Conservation (phyloP, 768 basidiomycete genomes). For the Lentinula aciculospora region DNA sequence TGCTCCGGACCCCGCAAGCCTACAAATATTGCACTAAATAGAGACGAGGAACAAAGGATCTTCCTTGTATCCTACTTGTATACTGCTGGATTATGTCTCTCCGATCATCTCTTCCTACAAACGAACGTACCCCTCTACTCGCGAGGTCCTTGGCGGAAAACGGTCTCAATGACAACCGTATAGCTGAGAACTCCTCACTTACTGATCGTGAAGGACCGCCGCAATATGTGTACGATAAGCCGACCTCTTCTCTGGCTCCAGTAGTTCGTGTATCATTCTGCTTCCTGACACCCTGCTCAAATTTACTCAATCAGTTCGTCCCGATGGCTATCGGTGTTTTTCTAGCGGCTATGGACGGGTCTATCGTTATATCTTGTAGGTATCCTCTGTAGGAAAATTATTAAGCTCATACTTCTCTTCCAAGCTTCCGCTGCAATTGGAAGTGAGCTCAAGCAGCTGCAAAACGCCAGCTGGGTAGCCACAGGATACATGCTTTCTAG, state of each 20-base stretch:
- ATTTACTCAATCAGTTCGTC: neutral
- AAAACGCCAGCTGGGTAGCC: constrained; percentile 18
- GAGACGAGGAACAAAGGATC: neutral
- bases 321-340: constrained; percentile 1
- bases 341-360: neutral
- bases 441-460: constrained; percentile 17
- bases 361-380: neutral
- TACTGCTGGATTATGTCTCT: neutral
- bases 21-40: neutral
- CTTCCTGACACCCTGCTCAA: neutral
- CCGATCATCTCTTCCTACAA: neutral
- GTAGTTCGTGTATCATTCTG: neutral
- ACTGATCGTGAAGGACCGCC: neutral
- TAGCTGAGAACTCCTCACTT: neutral
- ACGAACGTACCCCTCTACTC: neutral
- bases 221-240: neutral
- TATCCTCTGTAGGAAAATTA: neutral
- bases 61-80: neutral
- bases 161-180: neutral
- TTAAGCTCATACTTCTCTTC: neutral
- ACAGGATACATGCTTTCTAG: constrained; percentile 18
- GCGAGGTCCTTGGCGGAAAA: neutral
- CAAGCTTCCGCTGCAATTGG: constrained; percentile 18
- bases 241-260: neutral
- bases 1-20: neutral